Conservation (phyloP, 2,329 filamentous ascomycete genomes). For the Aspergillus piperis region DNA sequence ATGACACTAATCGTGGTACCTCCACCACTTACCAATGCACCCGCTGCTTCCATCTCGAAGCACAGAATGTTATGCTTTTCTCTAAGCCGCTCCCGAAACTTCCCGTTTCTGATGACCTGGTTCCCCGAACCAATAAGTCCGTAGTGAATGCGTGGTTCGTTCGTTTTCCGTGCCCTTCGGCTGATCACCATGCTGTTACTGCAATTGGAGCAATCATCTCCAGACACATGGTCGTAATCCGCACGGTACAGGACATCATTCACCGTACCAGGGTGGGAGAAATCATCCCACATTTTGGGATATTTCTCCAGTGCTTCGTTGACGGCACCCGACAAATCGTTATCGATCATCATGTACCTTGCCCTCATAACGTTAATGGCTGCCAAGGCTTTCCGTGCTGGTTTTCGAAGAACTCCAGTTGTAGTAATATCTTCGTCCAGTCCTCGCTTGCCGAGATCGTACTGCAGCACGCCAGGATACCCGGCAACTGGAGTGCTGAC, state of each 20-base stretch:
- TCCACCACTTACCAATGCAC: background rate
- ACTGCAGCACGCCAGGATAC: constrained; percentile 30
- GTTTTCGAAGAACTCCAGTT: constrained; percentile 23
- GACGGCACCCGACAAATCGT: background rate
- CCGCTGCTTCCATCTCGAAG: constrained; percentile 24
- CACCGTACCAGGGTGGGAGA: background rate
- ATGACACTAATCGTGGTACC: background rate
- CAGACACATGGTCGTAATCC: background rate
- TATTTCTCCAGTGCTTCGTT: background rate
- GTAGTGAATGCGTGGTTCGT: constrained; percentile 22
- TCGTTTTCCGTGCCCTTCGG: background rate
- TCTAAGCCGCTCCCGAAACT: constrained; percentile 17
- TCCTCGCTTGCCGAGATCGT: constrained; percentile 29
- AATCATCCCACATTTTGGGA: constrained; percentile 3
- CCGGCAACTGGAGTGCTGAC: constrained; percentile 24
- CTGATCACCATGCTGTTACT: too few relatives aligned
- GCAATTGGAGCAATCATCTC: background rate
- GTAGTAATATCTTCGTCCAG: constrained; percentile 20
- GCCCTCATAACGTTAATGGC: background rate
- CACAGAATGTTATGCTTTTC: constrained; percentile 20
- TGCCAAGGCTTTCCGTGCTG: constrained; percentile 16
- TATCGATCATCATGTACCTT: too few relatives aligned
- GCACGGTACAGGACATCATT: background rate
- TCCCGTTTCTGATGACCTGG: constrained; percentile 25
- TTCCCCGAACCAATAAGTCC: constrained; percentile 32